Evolutionary conservation across 2,329 filamentous ascomycete species (phyloP), one percentile per base, ranked within the genome.

Genomic region (Anthostomella pinea): DNA sequence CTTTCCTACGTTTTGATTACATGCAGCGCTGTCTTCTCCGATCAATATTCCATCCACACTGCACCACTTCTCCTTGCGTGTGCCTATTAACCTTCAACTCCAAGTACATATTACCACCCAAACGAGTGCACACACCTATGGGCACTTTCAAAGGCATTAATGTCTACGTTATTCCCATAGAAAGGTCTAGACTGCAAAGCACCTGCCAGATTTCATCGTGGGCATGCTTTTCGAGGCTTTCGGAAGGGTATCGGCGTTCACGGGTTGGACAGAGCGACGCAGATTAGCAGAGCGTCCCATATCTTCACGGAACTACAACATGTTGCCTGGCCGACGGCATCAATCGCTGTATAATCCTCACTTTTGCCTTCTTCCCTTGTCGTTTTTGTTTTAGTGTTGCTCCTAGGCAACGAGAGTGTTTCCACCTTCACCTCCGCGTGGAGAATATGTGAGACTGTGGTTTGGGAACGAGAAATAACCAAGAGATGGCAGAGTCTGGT

Each of bases 341-440:
- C n/a, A n/a, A 37, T 39, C 43, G 38, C 43, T 53, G 49, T 55
- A 54, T 51, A 50, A 46, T n/a, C n/a, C n/a, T n/a, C n/a, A 30
- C 25, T 20, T 27, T 37, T 38, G 34, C n/a, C n/a, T n/a, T n/a
- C n/a, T n/a, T n/a, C n/a, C n/a, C n/a, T n/a, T n/a, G n/a, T n/a
- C n/a, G n/a, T n/a, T n/a, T n/a, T n/a, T n/a, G n/a, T n/a, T n/a
- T n/a, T n/a, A n/a, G n/a, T n/a, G n/a, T n/a, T n/a, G n/a, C n/a
- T n/a, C n/a, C n/a, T n/a, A n/a, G n/a, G n/a, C n/a, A n/a, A n/a
- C n/a, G n/a, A n/a, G n/a, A n/a, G n/a, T n/a, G n/a, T n/a, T n/a
- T n/a, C n/a, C n/a, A n/a, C n/a, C n/a, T n/a, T n/a, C n/a, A n/a
- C n/a, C n/a, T n/a, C n/a, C n/a, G n/a, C n/a, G n/a, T n/a, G n/a